Percentiles rank a stretch among this genome's conserved stretches.
phyloP scores from a whole-genome alignment of 1,284 basidiomycete species.

The Wolfiporia cocos region DNA sequence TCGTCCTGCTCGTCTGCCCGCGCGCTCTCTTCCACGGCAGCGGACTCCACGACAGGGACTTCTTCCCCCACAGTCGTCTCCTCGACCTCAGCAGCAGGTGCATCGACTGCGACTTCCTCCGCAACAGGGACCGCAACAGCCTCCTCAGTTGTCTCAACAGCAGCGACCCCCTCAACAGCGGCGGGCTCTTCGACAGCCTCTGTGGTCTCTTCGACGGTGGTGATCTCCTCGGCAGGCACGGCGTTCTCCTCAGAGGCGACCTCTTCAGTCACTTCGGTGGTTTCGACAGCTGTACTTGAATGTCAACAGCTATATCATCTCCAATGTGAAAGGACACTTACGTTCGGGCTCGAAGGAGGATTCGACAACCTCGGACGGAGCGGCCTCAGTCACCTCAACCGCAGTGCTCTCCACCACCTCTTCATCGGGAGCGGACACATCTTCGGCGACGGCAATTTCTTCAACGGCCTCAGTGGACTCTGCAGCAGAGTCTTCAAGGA shows the following conservation, averaged over 20 bases:
- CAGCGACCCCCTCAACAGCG: neutral
- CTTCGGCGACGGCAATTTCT: neutral
- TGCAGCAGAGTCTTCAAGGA: no score
- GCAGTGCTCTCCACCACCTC: neutral
- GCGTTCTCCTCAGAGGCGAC: neutral
- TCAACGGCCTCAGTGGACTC: no score
- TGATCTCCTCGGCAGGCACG: neutral
- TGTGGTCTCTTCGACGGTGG: neutral
- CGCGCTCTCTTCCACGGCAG: neutral
- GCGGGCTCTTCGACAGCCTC: slow-evolving; percentile 1
- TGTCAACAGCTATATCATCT: no score
- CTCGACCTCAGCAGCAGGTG: neutral
- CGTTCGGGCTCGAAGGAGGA: no score
- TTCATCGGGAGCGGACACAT: neutral
- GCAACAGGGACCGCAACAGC: neutral
- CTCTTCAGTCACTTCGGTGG: no score
- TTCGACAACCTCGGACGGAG: no score
- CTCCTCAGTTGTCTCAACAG: slow-evolving; percentile 1
- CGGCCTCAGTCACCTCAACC: no score
- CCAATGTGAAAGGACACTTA: no score
- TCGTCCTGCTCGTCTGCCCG: slow-evolving; percentile 5
- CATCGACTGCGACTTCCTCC: no score
- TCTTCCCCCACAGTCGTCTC: neutral
- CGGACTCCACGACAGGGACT: neutral
- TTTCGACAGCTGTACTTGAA: no score